These are phyloP conservation scores for Phytopythium mirpurense DNA, from an alignment of 352 stramenopile species.

Conservation along the genomic window DNA sequence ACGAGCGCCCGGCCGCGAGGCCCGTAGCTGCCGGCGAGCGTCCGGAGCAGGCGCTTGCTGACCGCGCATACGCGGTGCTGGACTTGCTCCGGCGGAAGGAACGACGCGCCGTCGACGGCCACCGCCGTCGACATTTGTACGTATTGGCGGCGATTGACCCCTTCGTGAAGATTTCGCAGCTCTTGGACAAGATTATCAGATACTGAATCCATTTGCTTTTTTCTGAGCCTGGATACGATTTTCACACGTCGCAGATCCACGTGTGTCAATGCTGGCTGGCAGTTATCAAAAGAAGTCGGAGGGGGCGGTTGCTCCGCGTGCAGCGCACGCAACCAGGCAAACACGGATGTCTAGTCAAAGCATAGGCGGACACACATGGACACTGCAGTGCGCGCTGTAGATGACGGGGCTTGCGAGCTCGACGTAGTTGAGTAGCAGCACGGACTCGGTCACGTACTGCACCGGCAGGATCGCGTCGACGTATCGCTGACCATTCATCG, in stretches of 20 bases:
- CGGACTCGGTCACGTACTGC: constrained; percentile 37
- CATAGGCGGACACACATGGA: constrained; percentile 10
- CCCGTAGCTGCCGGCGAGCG: constrained; percentile 39
- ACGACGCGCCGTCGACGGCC: not conserved
- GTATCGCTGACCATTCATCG: not conserved
- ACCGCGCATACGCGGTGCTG: constrained; percentile 26
- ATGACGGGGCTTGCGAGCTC: constrained; percentile 30
- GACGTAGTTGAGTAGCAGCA: constrained; percentile 35
- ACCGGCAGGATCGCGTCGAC: constrained; percentile 9
- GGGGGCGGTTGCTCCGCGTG: not conserved
- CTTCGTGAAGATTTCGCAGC: not conserved
- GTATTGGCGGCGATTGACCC: no score
- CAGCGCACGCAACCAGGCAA: constrained; percentile 17
- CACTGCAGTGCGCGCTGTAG: constrained; percentile 26
- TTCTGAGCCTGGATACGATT: not conserved
- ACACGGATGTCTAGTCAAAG: constrained; percentile 30
- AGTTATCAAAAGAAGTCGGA: no score
- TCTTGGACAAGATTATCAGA: not conserved
- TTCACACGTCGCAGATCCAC: not conserved
- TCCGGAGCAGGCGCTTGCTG: constrained; percentile 19
- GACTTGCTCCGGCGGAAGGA: not conserved
- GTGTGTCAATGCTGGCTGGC: not conserved
- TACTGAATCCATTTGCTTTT: not conserved
- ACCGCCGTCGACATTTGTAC: not conserved
- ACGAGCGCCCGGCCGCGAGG: constrained; percentile 32